Percentiles rank a stretch among this genome's conserved stretches.
Evolutionary conservation across 805 yeast species (phyloP).

Genomic region (Pichia rugopelliculosa): DNA sequence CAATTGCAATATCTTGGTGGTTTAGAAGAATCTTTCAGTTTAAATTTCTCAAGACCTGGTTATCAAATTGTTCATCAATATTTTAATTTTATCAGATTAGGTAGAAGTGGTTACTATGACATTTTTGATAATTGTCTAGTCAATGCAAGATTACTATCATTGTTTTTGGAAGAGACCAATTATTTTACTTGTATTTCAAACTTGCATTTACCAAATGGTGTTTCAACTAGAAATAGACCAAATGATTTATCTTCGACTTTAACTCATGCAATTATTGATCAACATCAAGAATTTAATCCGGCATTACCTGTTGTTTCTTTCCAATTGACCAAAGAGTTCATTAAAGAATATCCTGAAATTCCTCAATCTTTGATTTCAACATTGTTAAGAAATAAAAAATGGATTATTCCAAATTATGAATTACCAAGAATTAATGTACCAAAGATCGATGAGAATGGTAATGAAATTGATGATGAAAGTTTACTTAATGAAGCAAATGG

Average conservation of each 20-base stretch:
- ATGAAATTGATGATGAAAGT: slow-evolving; percentile 12
- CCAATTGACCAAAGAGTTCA: slow-evolving; percentile 55
- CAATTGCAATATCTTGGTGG: slow-evolving; percentile 83
- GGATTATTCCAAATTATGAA: slow-evolving; percentile 85
- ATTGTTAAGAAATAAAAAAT: slow-evolving; percentile 69
- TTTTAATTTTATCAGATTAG: slow-evolving; percentile 66
- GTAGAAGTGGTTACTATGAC: slow-evolving; percentile 61
- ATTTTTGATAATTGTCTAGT: slow-evolving; percentile 55
- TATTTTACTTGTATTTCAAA: slow-evolving; percentile 70
- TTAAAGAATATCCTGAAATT: slow-evolving; percentile 59
- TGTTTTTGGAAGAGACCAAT: slow-evolving; percentile 55
- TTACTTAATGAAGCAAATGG: slow-evolving; percentile 36
- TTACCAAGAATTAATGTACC: slow-evolving; percentile 42
- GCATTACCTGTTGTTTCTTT: slow-evolving; percentile 91
- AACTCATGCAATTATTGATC: slow-evolving; percentile 5
- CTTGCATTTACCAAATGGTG: slow-evolving; percentile 56
- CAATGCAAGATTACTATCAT: slow-evolving; percentile 64
- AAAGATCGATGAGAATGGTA: slow-evolving; percentile 6
- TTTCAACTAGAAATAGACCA: slow-evolving; percentile 24
- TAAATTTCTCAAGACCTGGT: slow-evolving; percentile 90
- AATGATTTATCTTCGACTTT: slow-evolving; percentile 8
- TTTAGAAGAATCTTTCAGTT: slow-evolving; percentile 74
- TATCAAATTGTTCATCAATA: slow-evolving; percentile 86
- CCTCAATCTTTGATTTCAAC: slow-evolving; percentile 74
- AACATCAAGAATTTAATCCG: slow-evolving; percentile 47